Evolutionary conservation across 1,284 basidiomycete species (phyloP), one percentile per base, ranked within the genome.

Genomic region (Heterobasidion irregulare): DNA sequence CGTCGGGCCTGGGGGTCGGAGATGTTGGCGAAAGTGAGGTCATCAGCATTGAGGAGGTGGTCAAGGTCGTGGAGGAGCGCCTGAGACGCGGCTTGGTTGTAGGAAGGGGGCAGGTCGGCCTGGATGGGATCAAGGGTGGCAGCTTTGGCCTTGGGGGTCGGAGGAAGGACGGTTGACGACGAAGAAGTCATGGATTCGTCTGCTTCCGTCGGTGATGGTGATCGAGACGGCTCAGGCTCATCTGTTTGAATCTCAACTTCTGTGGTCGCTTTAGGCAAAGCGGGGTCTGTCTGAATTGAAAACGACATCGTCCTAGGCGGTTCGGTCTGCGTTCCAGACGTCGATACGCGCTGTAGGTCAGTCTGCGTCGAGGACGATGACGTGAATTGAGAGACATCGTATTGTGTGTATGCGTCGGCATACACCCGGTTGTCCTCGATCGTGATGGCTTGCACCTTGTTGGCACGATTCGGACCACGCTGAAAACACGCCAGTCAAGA

Each of bases 391-490:
- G 71, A 70, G 2, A 72, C 67, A 35, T 87, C 79, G 61, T 87
- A 80, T 67, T 92, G 89, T 0, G 79, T 83, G 45, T 74, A 78
- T 19, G 73, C 80, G 61, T 91, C 86, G 2, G 78, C 78, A 65
- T 87, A 91, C 61, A 86, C 83, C 63, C 80, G 89, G 47, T 75
- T 67, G 58, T 89, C 86, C 61, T 84, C 80, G 57, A 86, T 74
- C n/a, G 72, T 76, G 46, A 76, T 65, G 1, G 75, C 74, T 57
- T 80, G 76, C 16, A 72, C 63, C 60, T 74, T 75, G 63, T 77
- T 82, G 1, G 75, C 75, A 13, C 83, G 79, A 67, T 77, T 80
- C 8, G 77, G 72, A 38, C 89, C 80, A 68, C 85, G 89, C 86
- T 88, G 65, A 43, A 58, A 26, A 34, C 12, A 44, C 36, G 32